These are phyloP conservation scores for Cnidoscolus chayamansa DNA, from an alignment of 441 rosid species.

Conservation along the genomic window DNA sequence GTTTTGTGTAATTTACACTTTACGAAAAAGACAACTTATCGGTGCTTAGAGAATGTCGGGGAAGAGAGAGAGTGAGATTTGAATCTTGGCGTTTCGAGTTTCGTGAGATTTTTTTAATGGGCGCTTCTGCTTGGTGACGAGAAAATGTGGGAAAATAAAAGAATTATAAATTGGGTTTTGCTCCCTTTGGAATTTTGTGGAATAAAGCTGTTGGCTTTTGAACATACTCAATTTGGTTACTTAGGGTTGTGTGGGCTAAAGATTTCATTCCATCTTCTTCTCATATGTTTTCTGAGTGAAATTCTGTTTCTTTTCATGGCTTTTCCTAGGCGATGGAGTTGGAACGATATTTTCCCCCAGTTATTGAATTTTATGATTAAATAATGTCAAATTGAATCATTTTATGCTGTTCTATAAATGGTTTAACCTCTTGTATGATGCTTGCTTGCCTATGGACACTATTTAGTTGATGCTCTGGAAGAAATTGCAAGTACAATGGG, in stretches of 20 bases:
- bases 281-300: neutral
- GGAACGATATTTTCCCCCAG: neutral
- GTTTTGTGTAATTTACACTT: neutral
- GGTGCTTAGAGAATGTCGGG: neutral
- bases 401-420: neutral
- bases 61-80: neutral
- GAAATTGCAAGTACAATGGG: constrained; percentile 55
- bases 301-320: neutral
- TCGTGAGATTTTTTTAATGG: neutral
- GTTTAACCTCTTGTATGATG: constrained; percentile 10
- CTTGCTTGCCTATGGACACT: constrained; percentile 25
- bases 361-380: neutral
- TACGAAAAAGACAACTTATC: neutral
- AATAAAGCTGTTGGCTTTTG: neutral
- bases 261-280: neutral
- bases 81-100: constrained; percentile 1
- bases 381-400: neutral
- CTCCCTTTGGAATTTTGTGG: neutral
- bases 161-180: neutral
- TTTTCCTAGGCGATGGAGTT: neutral
- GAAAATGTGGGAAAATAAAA: constrained; percentile 10
- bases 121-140: constrained; percentile 18
- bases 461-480: constrained; percentile 54
- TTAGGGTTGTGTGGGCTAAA: neutral
- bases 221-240: neutral